A percentile compares a stretch with the other conserved stretches of the same genome.
Conservation (phyloP, 2,329 filamentous ascomycete species). For the Aspergillus costaricaensis region DNA sequence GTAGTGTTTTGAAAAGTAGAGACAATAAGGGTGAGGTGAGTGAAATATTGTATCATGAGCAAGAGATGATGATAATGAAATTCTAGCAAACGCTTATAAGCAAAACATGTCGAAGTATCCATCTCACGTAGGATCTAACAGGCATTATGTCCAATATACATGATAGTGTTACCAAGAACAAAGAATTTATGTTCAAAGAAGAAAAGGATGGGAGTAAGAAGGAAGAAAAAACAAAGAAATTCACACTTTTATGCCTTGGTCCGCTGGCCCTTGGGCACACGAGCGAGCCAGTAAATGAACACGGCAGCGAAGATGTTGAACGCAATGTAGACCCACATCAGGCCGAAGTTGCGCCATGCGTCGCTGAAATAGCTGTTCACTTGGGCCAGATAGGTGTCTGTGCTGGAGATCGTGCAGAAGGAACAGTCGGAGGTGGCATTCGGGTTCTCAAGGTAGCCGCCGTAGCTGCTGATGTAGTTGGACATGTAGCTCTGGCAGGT, state of each 20-base stretch:
- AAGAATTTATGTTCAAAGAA: not conserved
- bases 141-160: not conserved
- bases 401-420: conserved; percentile 51
- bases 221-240: not conserved
- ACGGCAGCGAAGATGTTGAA: conserved; percentile 66
- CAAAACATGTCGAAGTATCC: not conserved
- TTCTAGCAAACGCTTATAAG: not conserved
- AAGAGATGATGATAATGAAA: not conserved
- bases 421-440: conserved; percentile 49
- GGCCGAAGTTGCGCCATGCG: conserved; percentile 70
- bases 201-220: not conserved
- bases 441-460: conserved; percentile 49
- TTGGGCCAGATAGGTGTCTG: conserved; percentile 51
- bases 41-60: too few relatives aligned
- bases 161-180: not conserved
- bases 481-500: conserved; percentile 60
- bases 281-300: conserved; percentile 63
- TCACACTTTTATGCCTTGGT: conserved; percentile 17
- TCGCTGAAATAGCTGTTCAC: conserved; percentile 49
- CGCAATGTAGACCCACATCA: conserved; percentile 66
- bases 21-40: too few relatives aligned
- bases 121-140: not conserved
- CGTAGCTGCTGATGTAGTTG: conserved; percentile 38
- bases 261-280: conserved; percentile 51
- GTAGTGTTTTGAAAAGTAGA: too few relatives aligned